Conservation (phyloP, 257 asterid genomes). For the Coffea eugenioides region DNA sequence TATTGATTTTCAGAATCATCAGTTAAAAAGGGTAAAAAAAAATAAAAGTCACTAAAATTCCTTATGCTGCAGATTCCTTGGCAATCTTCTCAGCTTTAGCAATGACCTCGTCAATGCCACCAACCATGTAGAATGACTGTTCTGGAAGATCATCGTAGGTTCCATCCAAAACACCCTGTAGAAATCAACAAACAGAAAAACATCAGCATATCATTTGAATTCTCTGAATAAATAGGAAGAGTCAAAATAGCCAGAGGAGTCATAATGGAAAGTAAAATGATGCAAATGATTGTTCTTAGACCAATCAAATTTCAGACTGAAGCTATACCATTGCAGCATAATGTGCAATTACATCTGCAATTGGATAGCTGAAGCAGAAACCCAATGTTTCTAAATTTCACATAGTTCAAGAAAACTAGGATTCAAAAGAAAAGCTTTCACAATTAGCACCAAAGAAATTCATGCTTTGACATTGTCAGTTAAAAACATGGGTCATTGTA, state of each 20-base stretch:
- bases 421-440: not conserved
- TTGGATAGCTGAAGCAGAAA: not conserved
- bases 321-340: not conserved
- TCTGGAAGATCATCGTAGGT: slow-evolving; percentile 88
- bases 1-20: slow-evolving; percentile 64
- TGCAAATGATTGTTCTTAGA: not conserved
- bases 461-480: not conserved
- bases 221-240: not conserved
- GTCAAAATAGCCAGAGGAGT: not conserved
- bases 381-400: not conserved
- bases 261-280: too few species aligned
- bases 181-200: not conserved
- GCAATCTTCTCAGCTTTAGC: slow-evolving; percentile 99
- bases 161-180: slow-evolving; percentile 92
- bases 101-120: slow-evolving; percentile 92
- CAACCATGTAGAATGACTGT: slow-evolving; percentile 95
- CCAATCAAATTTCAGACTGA: not conserved
- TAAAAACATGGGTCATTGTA: not conserved
- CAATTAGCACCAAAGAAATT: not conserved
- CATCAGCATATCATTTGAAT: slow-evolving; percentile 2
- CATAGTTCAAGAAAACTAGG: not conserved
- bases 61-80: slow-evolving; percentile 72
- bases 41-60: slow-evolving; percentile 16
- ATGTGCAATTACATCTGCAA: not conserved
- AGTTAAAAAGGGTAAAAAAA: slow-evolving; percentile 23